These are phyloP conservation scores for Paracoccidioides brasiliensis DNA, from an alignment of 2,329 filamentous ascomycete species.

Conservation along the genomic window DNA sequence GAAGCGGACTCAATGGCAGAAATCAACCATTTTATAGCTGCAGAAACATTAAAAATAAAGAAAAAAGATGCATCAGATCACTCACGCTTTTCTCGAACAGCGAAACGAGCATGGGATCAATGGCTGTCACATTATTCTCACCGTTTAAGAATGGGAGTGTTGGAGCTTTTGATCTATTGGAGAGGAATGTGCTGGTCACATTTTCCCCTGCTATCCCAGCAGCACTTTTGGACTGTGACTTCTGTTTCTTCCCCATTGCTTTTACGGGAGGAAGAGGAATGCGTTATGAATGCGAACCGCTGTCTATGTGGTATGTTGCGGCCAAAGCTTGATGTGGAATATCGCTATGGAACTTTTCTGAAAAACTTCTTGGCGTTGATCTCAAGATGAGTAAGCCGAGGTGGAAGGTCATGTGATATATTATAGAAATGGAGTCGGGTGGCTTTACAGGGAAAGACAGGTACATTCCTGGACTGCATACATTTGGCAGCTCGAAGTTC, in stretches of 20 bases:
- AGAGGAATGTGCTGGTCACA: background rate
- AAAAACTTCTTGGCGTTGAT: background rate
- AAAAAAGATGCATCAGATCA: slow-evolving; percentile 15
- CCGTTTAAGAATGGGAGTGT: slow-evolving; percentile 37
- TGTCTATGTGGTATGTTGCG: background rate
- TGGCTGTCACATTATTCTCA: slow-evolving; percentile 37
- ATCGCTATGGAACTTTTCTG: background rate
- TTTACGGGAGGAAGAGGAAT: background rate
- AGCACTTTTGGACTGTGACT: slow-evolving; percentile 16
- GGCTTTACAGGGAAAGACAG: too few relatives aligned
- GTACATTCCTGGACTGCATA: too few relatives aligned
- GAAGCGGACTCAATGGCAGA: background rate
- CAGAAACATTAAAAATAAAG: background rate
- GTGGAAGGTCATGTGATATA: background rate
- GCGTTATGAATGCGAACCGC: background rate
- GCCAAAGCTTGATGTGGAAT: background rate
- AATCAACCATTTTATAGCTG: background rate
- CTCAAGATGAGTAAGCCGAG: too few relatives aligned
- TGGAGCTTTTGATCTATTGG: slow-evolving; percentile 14
- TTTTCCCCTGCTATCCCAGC: slow-evolving; percentile 9
- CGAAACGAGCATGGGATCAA: slow-evolving; percentile 57
- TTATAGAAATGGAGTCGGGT: too few relatives aligned
- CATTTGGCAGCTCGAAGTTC: too few relatives aligned
- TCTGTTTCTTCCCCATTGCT: slow-evolving; percentile 25
- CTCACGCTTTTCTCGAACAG: slow-evolving; percentile 62